Evolutionary conservation across 208 protist species (phyloP).

Genomic region (Trypanosoma cruzi): DNA sequence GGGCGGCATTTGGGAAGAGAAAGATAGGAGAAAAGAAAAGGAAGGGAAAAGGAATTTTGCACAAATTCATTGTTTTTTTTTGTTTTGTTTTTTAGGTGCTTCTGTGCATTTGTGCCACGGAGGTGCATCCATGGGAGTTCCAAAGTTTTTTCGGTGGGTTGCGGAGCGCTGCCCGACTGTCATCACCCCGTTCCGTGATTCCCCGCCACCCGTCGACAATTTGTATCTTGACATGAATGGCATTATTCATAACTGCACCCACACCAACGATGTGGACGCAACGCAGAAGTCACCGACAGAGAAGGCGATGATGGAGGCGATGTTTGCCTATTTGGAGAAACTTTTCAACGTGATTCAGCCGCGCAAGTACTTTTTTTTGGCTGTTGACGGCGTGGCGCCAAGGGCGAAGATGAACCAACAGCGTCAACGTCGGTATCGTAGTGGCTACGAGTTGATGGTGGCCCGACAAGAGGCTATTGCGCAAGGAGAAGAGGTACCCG

Average conservation of each 20-base stretch:
- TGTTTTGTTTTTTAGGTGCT: too few relatives aligned
- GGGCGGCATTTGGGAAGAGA: background rate
- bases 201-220: conserved; percentile 97
- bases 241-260: conserved; percentile 99
- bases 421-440: conserved; percentile 94
- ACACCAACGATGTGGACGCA: conserved; percentile 95
- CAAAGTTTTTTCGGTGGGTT: conserved; percentile 98
- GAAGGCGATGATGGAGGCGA: conserved; percentile 95
- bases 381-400: conserved; percentile 98
- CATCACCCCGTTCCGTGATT: conserved; percentile 90
- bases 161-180: conserved; percentile 96
- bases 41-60: background rate
- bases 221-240: conserved; percentile 99
- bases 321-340: conserved; percentile 98
- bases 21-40: background rate
- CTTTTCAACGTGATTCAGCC: conserved; percentile 97
- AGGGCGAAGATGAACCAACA: conserved; percentile 99
- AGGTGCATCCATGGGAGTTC: conserved; percentile 87
- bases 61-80: background rate
- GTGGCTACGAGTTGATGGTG: conserved; percentile 88
- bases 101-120: background rate
- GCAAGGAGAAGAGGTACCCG: conserved; percentile 71
- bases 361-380: conserved; percentile 96
- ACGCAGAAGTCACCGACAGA: conserved; percentile 85
- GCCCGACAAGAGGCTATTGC: conserved; percentile 71